These are phyloP conservation scores for Ceratobasidium sp. DNA, from an alignment of 1,284 basidiomycete genomes.

Conservation along the genomic window DNA sequence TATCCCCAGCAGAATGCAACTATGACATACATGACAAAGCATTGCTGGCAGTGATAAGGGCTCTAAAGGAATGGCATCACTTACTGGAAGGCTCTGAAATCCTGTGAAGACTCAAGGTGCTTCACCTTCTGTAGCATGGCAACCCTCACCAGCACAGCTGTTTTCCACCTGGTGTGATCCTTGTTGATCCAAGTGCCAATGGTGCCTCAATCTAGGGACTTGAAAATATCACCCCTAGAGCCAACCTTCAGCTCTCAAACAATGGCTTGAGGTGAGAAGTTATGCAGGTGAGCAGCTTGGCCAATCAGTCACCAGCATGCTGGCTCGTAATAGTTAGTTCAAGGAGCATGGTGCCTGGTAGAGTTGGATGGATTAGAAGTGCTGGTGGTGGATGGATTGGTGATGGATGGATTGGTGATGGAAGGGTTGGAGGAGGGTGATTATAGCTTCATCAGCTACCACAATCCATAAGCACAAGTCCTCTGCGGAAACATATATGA, in stretches of 20 bases:
- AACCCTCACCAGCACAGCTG: background rate
- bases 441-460: conserved; percentile 1
- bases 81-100: conserved; percentile 51
- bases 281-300: background rate
- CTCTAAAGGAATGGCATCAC: conserved; percentile 52
- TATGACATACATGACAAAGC: conserved; percentile 57
- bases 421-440: background rate
- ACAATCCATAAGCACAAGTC: background rate
- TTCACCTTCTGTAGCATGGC: background rate
- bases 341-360: conserved; percentile 8
- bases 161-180: conserved; percentile 6
- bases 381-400: conserved; percentile 10
- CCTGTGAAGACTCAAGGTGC: conserved; percentile 39
- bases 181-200: conserved; percentile 9
- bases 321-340: conserved; percentile 10
- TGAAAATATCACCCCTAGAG: background rate
- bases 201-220: conserved; percentile 13
- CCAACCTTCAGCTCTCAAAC: background rate
- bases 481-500: background rate
- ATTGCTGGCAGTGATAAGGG: conserved; percentile 52
- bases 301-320: background rate
- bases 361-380: conserved; percentile 12
- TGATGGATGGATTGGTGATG: background rate
- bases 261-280: conserved; percentile 19
- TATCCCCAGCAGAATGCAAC: conserved; percentile 54